Conservation (phyloP, 73 alveolate species). For the Paramecium primaurelia region DNA sequence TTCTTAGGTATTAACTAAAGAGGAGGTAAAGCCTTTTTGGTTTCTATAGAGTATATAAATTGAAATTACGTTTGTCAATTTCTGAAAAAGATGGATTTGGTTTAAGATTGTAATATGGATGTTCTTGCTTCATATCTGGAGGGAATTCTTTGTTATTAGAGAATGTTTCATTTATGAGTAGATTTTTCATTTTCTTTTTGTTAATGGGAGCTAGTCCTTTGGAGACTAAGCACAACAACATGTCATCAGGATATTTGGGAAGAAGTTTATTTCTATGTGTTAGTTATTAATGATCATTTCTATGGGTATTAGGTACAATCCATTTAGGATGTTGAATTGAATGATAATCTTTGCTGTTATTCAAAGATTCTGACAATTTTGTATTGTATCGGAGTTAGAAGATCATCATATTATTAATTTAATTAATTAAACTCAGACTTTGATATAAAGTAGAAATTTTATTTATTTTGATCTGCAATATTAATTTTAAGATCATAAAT, state of each 20-base stretch:
- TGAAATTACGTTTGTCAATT: neutral
- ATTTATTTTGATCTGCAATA: neutral
- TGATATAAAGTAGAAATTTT: neutral
- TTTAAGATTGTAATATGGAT: neutral
- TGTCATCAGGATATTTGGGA: neutral
- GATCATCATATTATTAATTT: neutral
- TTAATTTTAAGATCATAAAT: neutral
- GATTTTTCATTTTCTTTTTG: neutral
- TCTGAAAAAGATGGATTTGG: neutral
- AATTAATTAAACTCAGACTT: neutral
- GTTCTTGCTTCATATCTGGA: neutral
- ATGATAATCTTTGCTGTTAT: neutral
- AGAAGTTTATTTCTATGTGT: neutral
- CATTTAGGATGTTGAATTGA: neutral
- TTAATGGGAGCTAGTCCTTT: neutral
- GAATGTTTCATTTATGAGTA: neutral
- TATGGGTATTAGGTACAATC: neutral
- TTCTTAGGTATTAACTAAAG: neutral
- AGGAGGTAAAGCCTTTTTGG: neutral
- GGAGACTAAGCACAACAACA: neutral
- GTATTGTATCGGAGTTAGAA: conserved; percentile 1
- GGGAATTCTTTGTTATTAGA: neutral
- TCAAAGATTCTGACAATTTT: neutral
- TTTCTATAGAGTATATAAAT: neutral
- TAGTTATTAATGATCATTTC: neutral